A percentile compares a stretch with the other conserved stretches of the same genome.
Conservation (phyloP, 495 filamentous ascomycete genomes). For the Echria macrotheca region DNA sequence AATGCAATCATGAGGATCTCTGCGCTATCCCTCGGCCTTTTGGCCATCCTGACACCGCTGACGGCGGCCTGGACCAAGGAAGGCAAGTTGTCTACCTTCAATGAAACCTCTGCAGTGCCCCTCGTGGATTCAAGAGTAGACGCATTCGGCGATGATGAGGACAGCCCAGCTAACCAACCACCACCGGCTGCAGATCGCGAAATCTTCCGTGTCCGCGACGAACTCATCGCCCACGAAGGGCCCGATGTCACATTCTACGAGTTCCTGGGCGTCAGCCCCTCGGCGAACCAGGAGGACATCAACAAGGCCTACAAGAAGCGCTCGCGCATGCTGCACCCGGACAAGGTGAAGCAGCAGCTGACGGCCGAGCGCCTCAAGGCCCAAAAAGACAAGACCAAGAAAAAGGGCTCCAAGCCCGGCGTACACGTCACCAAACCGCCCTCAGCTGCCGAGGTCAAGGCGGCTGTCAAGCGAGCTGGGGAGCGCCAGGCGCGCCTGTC, state of each 20-base stretch:
- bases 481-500: conserved; percentile 78
- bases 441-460: conserved; percentile 63
- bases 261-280: conserved; percentile 68
- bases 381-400: conserved; percentile 47
- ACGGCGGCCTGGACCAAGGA: conserved; percentile 79
- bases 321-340: conserved; percentile 76
- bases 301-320: conserved; percentile 90
- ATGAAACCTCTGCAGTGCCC: too few species aligned
- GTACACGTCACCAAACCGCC: conserved; percentile 67
- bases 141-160: neutral
- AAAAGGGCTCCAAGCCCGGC: conserved; percentile 51
- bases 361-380: conserved; percentile 62
- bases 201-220: conserved; percentile 91
- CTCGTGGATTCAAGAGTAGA: too few species aligned
- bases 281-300: conserved; percentile 80
- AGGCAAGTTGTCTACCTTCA: conserved; percentile 57
- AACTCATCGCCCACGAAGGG: conserved; percentile 72
- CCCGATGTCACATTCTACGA: conserved; percentile 88
- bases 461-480: conserved; percentile 66
- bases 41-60: conserved; percentile 54
- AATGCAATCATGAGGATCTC: conserved; percentile 49
- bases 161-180: neutral
- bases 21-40: conserved; percentile 47
- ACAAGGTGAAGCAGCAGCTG: conserved; percentile 87
- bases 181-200: conserved; percentile 65